Evolutionary conservation across 2,329 filamentous ascomycete species (phyloP).

Genomic region (Aspergillus sp.): DNA sequence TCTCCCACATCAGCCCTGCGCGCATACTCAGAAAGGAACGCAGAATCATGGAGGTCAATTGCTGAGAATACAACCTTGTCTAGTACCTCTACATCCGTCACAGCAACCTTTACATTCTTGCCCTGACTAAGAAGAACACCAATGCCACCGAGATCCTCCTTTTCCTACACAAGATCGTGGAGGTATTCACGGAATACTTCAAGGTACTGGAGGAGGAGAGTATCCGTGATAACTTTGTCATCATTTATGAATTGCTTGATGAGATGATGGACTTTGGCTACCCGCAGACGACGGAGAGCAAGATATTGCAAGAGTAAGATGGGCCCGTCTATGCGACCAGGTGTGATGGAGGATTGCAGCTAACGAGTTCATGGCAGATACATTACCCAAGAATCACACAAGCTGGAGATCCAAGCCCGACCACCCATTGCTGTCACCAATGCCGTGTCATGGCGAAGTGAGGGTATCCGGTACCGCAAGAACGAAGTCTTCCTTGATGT

Average conservation of each 20-base stretch:
- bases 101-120: constrained; percentile 98
- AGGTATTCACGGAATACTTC: constrained; percentile 99
- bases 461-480: constrained; percentile 97
- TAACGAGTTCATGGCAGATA: constrained; percentile 54
- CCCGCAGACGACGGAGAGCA: constrained; percentile 95
- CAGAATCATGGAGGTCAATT: neutral
- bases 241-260: constrained; percentile 97
- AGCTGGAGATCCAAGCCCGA: constrained; percentile 92
- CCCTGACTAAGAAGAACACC: constrained; percentile 96
- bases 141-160: constrained; percentile 98
- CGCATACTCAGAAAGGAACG: neutral
- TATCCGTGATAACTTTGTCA: constrained; percentile 98
- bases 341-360: neutral
- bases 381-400: constrained; percentile 98
- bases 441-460: constrained; percentile 95
- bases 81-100: constrained; percentile 99
- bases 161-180: constrained; percentile 96
- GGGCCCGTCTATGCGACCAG: neutral
- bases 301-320: constrained; percentile 86
- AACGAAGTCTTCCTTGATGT: constrained; percentile 99
- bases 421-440: constrained; percentile 98
- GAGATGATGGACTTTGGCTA: constrained; percentile 99
- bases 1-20: neutral
- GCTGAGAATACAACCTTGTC: constrained; percentile 6
- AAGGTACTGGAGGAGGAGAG: constrained; percentile 98